Evolutionary conservation across 257 asterid genomes (phyloP), one percentile per base, ranked within the genome.

Genomic region (Plectranthus barbatus): DNA sequence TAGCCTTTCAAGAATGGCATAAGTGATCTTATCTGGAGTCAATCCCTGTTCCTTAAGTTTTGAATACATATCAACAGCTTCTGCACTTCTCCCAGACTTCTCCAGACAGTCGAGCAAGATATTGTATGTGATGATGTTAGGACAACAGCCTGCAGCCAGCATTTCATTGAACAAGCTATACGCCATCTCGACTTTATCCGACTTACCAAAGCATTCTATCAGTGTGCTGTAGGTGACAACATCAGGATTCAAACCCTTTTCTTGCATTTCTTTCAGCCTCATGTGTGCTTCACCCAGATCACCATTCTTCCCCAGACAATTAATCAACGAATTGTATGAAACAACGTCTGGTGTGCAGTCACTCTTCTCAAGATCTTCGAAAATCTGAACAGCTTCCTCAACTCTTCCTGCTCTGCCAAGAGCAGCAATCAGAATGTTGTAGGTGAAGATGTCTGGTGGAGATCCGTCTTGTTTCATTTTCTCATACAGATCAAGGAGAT

Each of bases 201-300:
- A 79, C 84, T 89, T 92, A 4, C 96, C 99, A 82, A 92, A 92
- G 72, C 99, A 86, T 70, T 92, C 99, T 8, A 92, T 92, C 19
- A 92, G 64, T 6, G 97, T 89, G 64, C 99, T 92, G 55, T 86
- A 92, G 1, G 97, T 92, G 68, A 89, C 81, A 44, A 92, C 99
- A 76, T 92, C 99, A 4, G 97, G 97, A 74, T 83, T 85, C 79
- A 92, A 56, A 39, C 91, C 99, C 81, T 45, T 82, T 64, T 92
- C 99, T 68, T 80, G 89, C 97, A 92, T 89, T 67, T 92, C 97
- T 42, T 70, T 87, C 70, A 92, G 83, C 74, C 90, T 85, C 77
- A 89, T 63, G 77, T 92, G 99, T 0, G 97, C 99, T 73, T 92
- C 99, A 56, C 86, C 99, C 4, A 92, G 61, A 80, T 86, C 82